These are phyloP conservation scores for Fusarium subglutinans DNA, from an alignment of 2,329 filamentous ascomycete genomes.

Conservation along the genomic window DNA sequence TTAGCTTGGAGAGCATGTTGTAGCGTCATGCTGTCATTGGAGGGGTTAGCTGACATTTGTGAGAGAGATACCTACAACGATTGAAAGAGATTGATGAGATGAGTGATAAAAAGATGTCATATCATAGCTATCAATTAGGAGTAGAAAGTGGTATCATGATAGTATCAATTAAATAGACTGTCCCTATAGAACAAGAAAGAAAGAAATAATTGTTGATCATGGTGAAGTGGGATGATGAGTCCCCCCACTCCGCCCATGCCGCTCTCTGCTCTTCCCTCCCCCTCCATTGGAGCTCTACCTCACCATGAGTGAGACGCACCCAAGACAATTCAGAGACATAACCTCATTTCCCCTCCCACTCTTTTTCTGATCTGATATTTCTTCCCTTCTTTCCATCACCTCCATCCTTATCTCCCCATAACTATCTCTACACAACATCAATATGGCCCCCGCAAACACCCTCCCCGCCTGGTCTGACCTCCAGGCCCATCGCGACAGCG, in stretches of 20 bases:
- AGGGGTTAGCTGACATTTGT: conserved; percentile 18
- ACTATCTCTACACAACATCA: conserved; percentile 3
- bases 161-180: conserved; percentile 3
- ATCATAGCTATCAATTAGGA: neutral
- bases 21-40: conserved; percentile 33
- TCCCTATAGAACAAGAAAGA: neutral
- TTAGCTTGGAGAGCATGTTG: conserved; percentile 20
- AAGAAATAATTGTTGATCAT: neutral
- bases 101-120: neutral
- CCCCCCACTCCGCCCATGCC: conserved; percentile 31
- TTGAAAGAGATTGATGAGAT: neutral
- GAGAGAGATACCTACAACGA: too few species aligned
- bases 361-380: neutral
- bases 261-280: conserved; percentile 16
- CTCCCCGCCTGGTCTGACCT: conserved; percentile 90
- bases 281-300: conserved; percentile 17
- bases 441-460: conserved; percentile 84
- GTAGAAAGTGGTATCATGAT: conserved; percentile 24
- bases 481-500: conserved; percentile 85
- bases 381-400: neutral
- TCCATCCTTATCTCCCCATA: neutral
- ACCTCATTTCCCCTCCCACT: conserved; percentile 31
- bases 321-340: conserved; percentile 21
- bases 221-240: conserved; percentile 36
- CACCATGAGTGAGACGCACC: neutral